Conservation (phyloP, 2,329 filamentous ascomycete species). For the Hypoxylon sp. region DNA sequence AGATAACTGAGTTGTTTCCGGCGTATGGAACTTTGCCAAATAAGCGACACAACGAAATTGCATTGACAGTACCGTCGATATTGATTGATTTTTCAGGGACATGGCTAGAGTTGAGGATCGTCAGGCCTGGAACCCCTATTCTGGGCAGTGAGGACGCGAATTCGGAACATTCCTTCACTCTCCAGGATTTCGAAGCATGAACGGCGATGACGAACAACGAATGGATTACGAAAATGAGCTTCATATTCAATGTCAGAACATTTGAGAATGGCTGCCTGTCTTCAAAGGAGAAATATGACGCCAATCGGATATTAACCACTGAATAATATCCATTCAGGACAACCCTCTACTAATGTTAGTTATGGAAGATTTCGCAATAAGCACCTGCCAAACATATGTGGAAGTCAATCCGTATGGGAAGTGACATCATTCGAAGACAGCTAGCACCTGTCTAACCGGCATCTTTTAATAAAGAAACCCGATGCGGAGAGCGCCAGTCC, state of each 20-base stretch:
- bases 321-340: not conserved
- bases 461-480: not conserved
- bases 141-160: constrained; percentile 31
- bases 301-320: not conserved
- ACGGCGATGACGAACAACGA: constrained; percentile 1
- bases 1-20: constrained; percentile 44
- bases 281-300: not conserved
- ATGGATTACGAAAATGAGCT: not conserved
- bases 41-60: constrained; percentile 38
- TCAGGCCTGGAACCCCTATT: constrained; percentile 2
- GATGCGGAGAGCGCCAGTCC: not conserved
- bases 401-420: constrained; percentile 4
- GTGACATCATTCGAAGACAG: constrained; percentile 7
- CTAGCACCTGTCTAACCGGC: not conserved
- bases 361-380: not conserved
- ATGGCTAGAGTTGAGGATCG: constrained; percentile 36
- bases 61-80: constrained; percentile 27
- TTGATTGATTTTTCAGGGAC: constrained; percentile 24
- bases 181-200: constrained; percentile 23
- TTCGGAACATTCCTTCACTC: constrained; percentile 34
- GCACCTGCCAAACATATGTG: not conserved
- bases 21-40: constrained; percentile 40
- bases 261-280: not conserved
- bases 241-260: constrained; percentile 12
- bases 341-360: not conserved